phyloP scores from a whole-genome alignment of 73 alveolate genomes.

The Chromera velia region DNA sequence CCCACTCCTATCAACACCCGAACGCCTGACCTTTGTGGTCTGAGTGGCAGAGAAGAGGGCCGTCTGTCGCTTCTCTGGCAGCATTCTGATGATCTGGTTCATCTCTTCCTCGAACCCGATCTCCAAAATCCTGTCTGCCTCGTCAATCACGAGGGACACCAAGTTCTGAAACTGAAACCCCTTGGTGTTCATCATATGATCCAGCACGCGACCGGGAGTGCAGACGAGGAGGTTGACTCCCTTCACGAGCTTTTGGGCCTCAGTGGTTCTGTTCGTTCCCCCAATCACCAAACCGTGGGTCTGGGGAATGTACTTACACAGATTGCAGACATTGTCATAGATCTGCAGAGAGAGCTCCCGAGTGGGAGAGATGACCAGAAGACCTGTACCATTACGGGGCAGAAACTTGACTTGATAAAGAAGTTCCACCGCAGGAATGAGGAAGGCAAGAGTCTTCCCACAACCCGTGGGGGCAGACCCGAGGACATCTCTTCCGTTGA shows the following conservation, averaged over 20 bases:
- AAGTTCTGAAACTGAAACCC: conserved; percentile 89
- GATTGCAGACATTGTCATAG: conserved; percentile 86
- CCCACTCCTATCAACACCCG: conserved; percentile 77
- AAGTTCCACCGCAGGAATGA: conserved; percentile 91
- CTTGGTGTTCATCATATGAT: conserved; percentile 92
- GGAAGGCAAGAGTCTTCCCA: conserved; percentile 95
- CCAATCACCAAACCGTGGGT: conserved; percentile 85
- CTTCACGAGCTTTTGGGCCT: conserved; percentile 85
- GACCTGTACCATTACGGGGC: conserved; percentile 65
- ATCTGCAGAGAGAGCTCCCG: conserved; percentile 94
- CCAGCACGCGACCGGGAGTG: conserved; percentile 95
- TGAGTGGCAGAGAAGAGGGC: conserved; percentile 93
- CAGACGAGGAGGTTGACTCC: conserved; percentile 93
- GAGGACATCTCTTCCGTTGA: conserved; percentile 84
- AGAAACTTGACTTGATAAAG: conserved; percentile 73
- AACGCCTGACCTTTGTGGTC: conserved; percentile 89
- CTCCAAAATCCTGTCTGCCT: conserved; percentile 95
- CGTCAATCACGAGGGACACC: conserved; percentile 89
- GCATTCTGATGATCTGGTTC: conserved; percentile 81
- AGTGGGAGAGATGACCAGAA: conserved; percentile 83
- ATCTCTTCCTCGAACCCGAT: conserved; percentile 96
- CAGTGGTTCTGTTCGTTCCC: conserved; percentile 89
- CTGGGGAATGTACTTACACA: conserved; percentile 57
- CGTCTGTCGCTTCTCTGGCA: conserved; percentile 92
- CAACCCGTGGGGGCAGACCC: conserved; percentile 99